Conservation (phyloP, 2,329 filamentous ascomycete genomes). For the Sclerotiophoma versabilis region DNA sequence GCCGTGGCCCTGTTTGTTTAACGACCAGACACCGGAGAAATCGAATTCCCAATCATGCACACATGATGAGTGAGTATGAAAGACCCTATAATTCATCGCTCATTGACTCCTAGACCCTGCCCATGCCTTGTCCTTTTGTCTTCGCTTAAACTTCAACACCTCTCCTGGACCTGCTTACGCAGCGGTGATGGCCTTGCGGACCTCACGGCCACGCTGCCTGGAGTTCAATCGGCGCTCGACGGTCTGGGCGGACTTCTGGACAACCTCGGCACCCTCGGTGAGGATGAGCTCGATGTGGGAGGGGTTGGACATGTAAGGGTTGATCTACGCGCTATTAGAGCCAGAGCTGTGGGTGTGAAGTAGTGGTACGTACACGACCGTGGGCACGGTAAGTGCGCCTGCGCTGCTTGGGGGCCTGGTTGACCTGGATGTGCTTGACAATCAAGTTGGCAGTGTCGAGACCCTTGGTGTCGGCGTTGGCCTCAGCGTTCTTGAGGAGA, state of each 20-base stretch:
- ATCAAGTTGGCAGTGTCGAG: slow-evolving; percentile 90
- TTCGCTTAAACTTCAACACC: slow-evolving; percentile 28
- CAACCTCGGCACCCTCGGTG: slow-evolving; percentile 94
- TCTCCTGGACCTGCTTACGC: slow-evolving; percentile 49
- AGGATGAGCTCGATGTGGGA: slow-evolving; percentile 99
- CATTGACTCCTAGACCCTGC: slow-evolving; percentile 50
- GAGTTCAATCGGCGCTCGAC: slow-evolving; percentile 78
- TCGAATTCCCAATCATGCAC: slow-evolving; percentile 49
- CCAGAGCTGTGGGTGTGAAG: neutral
- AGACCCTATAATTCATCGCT: slow-evolving; percentile 50
- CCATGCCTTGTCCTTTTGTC: slow-evolving; percentile 43
- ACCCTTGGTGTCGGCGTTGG: slow-evolving; percentile 57
- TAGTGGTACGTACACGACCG: slow-evolving; percentile 83
- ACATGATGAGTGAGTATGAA: slow-evolving; percentile 46
- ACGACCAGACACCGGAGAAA: slow-evolving; percentile 49
- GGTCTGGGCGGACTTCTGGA: slow-evolving; percentile 83
- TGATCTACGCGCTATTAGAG: slow-evolving; percentile 71
- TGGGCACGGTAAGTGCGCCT: slow-evolving; percentile 99
- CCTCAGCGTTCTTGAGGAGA: slow-evolving; percentile 70
- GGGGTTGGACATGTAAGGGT: slow-evolving; percentile 99
- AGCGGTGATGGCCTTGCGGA: slow-evolving; percentile 68
- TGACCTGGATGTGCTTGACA: slow-evolving; percentile 99
- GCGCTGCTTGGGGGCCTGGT: slow-evolving; percentile 99
- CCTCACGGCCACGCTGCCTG: slow-evolving; percentile 83
- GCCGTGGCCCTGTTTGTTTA: slow-evolving; percentile 46